Percentiles rank a stretch among this genome's conserved stretches.
phyloP scores from a whole-genome alignment of 768 basidiomycete species.

The Serendipita indica region DNA sequence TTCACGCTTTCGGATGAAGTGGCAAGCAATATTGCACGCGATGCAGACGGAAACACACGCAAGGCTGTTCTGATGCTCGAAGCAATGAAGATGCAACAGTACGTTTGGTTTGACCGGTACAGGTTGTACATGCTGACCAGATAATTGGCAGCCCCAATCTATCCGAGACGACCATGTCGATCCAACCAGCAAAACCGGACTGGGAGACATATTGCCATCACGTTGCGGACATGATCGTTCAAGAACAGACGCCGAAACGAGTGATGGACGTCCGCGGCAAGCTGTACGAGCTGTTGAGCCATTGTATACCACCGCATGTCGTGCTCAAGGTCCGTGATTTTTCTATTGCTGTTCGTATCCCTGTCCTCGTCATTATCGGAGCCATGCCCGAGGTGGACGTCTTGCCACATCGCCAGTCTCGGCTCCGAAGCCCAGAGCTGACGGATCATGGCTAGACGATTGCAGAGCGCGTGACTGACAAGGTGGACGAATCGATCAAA shows the following conservation, averaged over 20 bases:
- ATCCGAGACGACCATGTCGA: constrained; percentile 28
- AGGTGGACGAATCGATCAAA: constrained; percentile 80
- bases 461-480: constrained; percentile 71
- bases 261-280: constrained; percentile 88
- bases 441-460: constrained; percentile 47
- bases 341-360: background rate
- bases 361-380: background rate
- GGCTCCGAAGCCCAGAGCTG: background rate
- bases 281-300: constrained; percentile 87
- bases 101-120: constrained; percentile 25
- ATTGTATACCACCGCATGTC: constrained; percentile 90
- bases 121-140: too few species aligned
- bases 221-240: constrained; percentile 77
- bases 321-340: constrained; percentile 60
- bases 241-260: constrained; percentile 75
- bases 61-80: constrained; percentile 92
- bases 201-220: constrained; percentile 97
- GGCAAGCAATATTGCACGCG: constrained; percentile 56
- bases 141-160: constrained; percentile 78
- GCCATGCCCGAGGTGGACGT: background rate
- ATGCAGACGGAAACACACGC: constrained; percentile 79
- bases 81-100: constrained; percentile 95
- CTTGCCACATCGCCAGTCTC: constrained; percentile 1
- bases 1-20: constrained; percentile 72
- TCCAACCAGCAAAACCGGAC: constrained; percentile 85